Conservation (phyloP, 2,329 filamentous ascomycete genomes). For the Aciculosporium take region DNA sequence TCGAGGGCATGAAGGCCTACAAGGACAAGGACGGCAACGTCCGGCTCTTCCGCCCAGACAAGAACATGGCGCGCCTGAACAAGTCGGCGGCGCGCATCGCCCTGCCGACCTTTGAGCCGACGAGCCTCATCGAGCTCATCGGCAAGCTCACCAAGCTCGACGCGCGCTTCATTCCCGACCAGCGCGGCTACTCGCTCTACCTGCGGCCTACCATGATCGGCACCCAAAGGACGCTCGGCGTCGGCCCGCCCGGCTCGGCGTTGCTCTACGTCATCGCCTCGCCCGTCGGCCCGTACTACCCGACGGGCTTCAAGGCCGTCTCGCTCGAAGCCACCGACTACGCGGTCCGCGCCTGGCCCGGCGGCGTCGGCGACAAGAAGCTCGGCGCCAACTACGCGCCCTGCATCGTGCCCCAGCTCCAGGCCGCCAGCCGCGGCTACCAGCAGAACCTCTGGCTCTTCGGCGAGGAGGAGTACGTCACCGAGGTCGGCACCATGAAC, state of each 20-base stretch:
- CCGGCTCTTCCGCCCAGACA: conserved; percentile 83
- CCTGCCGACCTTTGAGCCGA: conserved; percentile 67
- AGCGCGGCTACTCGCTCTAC: conserved; percentile 86
- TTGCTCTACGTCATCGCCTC: conserved; percentile 91
- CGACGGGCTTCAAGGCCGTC: conserved; percentile 94
- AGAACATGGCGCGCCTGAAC: conserved; percentile 93
- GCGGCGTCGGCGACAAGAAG: conserved; percentile 96
- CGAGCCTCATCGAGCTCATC: conserved; percentile 68
- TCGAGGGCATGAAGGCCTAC: conserved; percentile 99
- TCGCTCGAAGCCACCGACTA: conserved; percentile 93
- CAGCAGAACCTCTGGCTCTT: conserved; percentile 99
- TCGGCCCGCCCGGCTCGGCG: conserved; percentile 81
- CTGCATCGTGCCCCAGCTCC: conserved; percentile 89
- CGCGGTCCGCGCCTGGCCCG: conserved; percentile 92
- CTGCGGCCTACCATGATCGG: conserved; percentile 94
- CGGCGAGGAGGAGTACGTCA: conserved; percentile 87
- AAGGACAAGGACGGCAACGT: conserved; percentile 68
- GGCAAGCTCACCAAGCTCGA: conserved; percentile 67
- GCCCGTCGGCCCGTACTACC: conserved; percentile 94
- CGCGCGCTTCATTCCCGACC: conserved; percentile 74
- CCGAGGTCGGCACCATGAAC: conserved; percentile 98
- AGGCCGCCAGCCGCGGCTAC: conserved; percentile 81
- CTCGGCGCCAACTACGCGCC: conserved; percentile 98
- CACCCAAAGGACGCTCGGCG: conserved; percentile 85
- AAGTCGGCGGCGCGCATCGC: conserved; percentile 84